A percentile compares a stretch with the other conserved stretches of the same genome.
These are phyloP conservation scores for Citrus glauca DNA, from an alignment of 345 rosid genomes.

Conservation along the genomic window DNA sequence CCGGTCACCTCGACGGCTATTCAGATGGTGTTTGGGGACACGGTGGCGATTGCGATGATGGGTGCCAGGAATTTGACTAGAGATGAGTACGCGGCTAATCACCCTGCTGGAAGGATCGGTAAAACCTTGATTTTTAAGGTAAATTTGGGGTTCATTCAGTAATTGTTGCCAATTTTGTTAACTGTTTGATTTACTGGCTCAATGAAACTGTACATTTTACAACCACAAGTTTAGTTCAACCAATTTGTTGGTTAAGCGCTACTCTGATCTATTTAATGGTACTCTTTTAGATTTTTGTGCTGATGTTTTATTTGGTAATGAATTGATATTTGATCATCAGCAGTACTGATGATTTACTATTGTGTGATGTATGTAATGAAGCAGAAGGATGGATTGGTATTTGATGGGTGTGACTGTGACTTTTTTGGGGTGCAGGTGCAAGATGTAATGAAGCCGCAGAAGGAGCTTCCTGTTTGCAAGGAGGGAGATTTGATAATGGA, in stretches of 20 bases:
- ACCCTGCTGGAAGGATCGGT: constrained; percentile 96
- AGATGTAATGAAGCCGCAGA: constrained; percentile 91
- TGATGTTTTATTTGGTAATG: background rate
- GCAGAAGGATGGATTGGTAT: constrained; percentile 49
- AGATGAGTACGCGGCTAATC: constrained; percentile 89
- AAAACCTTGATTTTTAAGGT: constrained; percentile 94
- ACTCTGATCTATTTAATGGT: background rate
- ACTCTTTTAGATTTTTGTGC: background rate
- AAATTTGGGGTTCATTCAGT: background rate
- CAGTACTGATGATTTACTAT: background rate
- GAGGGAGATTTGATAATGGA: constrained; percentile 93
- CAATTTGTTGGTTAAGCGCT: too few relatives aligned
- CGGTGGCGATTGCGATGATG: constrained; percentile 95
- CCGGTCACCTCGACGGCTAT: constrained; percentile 98
- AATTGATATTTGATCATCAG: background rate
- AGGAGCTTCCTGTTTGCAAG: constrained; percentile 83
- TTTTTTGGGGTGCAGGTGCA: constrained; percentile 45
- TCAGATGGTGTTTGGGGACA: constrained; percentile 98
- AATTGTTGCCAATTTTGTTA: background rate
- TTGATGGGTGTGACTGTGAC: background rate
- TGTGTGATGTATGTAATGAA: constrained; percentile 78
- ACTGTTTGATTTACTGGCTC: background rate
- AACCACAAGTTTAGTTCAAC: background rate
- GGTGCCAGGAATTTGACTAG: constrained; percentile 73
- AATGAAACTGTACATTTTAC: background rate